Evolutionary conservation across 768 basidiomycete genomes (phyloP).

Genomic region (Boletus tomentosulus): DNA sequence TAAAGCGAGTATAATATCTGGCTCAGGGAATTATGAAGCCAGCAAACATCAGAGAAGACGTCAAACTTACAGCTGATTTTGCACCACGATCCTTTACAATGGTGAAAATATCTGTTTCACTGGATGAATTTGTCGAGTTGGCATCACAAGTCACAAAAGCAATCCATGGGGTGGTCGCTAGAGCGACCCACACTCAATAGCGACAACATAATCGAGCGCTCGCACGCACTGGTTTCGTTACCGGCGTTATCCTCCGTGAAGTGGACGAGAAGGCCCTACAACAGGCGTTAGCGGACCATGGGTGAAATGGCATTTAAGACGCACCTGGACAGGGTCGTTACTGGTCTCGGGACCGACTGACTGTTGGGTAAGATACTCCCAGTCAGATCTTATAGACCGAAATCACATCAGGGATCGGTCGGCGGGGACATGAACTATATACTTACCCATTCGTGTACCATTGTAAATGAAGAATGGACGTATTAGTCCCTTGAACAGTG

Average conservation of each 20-base stretch:
- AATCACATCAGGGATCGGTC: conserved; percentile 9
- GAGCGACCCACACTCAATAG: conserved; percentile 14
- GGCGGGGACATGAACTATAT: not conserved
- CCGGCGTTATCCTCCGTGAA: conserved; percentile 63
- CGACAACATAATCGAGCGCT: conserved; percentile 24
- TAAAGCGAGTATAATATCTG: conserved; percentile 76
- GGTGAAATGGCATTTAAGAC: conserved; percentile 6
- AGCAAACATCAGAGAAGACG: not conserved
- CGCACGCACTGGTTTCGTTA: conserved; percentile 46
- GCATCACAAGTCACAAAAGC: conserved; percentile 81
- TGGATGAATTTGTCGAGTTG: conserved; percentile 65
- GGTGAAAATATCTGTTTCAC: conserved; percentile 72
- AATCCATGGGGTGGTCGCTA: conserved; percentile 84
- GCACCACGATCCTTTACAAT: conserved; percentile 77
- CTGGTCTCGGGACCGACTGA: conserved; percentile 45
- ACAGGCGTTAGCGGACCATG: not conserved
- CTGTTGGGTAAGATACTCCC: conserved; percentile 56
- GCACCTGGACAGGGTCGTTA: conserved; percentile 53
- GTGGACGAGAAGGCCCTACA: conserved; percentile 76
- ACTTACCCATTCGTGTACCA: conserved; percentile 55
- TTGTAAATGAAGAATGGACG: conserved; percentile 46
- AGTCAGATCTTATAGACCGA: conserved; percentile 40
- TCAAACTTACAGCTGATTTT: conserved; percentile 60
- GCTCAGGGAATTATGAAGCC: not conserved
- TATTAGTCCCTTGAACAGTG: conserved; percentile 47